Conservation (phyloP, 2,329 filamentous ascomycete species). For the Botrytis sinoallii region DNA sequence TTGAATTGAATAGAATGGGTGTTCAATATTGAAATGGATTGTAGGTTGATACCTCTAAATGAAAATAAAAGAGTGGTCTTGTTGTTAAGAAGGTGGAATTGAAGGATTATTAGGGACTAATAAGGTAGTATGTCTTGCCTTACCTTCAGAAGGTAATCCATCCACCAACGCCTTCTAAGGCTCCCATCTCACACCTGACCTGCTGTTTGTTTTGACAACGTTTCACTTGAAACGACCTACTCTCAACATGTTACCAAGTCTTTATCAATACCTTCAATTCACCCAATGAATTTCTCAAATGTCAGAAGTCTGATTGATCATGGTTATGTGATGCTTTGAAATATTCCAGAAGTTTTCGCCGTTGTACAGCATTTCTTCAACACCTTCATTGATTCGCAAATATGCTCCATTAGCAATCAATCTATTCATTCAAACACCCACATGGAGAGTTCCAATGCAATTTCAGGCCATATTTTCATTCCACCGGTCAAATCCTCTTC, state of each 20-base stretch:
- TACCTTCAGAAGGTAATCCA: not conserved
- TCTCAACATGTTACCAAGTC: not conserved
- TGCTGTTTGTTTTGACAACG: not conserved
- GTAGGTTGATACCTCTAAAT: not conserved
- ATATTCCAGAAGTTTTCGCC: too few relatives aligned
- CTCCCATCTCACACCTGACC: not conserved
- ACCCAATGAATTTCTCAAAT: not conserved
- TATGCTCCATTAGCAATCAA: not conserved
- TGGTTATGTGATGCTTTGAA: not conserved
- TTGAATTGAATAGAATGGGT: not conserved
- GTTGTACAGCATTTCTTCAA: not conserved
- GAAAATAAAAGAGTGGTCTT: slow-evolving; percentile 2
- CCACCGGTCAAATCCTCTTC: not conserved
- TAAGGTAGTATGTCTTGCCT: not conserved
- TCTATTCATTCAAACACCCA: not conserved
- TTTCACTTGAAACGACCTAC: not conserved
- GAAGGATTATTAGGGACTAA: not conserved
- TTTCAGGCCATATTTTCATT: not conserved
- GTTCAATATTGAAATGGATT: not conserved
- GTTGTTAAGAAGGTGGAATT: not conserved
- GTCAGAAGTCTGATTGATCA: not conserved
- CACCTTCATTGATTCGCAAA: not conserved
- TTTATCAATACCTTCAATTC: not conserved
- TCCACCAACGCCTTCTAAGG: slow-evolving; percentile 1
- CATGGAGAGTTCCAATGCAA: not conserved